Conservation (phyloP, 2,329 filamentous ascomycete genomes). For the Rutstroemia sp. region DNA sequence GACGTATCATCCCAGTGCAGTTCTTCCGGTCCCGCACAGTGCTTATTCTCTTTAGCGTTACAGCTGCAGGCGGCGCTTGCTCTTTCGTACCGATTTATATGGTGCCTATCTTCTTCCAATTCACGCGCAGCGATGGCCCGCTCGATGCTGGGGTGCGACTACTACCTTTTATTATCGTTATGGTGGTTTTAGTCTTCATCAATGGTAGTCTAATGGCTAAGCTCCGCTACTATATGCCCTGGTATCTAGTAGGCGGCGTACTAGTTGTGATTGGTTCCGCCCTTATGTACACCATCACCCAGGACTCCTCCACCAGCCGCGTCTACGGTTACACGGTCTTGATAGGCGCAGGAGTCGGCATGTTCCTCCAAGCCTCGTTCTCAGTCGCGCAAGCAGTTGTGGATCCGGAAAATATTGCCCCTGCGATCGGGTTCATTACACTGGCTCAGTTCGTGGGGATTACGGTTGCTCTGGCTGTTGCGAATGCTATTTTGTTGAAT, state of each 20-base stretch:
- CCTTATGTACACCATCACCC: not conserved
- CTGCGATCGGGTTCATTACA: slow-evolving; percentile 29
- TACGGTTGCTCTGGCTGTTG: slow-evolving; percentile 30
- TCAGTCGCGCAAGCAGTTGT: slow-evolving; percentile 31
- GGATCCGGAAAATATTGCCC: slow-evolving; percentile 20
- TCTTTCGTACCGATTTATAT: slow-evolving; percentile 26
- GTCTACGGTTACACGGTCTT: not conserved
- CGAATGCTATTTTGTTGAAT: slow-evolving; percentile 31
- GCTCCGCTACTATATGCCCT: not conserved
- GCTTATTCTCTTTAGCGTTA: no score
- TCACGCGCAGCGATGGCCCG: slow-evolving; percentile 39
- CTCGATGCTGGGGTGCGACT: slow-evolving; percentile 37
- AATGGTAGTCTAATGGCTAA: not conserved
- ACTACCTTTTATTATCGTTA: slow-evolving; percentile 30
- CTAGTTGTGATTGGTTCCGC: not conserved
- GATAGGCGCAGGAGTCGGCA: slow-evolving; percentile 33
- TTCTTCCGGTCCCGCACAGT: no score
- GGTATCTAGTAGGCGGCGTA: not conserved
- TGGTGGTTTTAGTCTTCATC: not conserved
- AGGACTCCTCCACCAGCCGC: not conserved
- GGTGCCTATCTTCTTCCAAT: slow-evolving; percentile 43
- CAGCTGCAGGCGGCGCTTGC: no score
- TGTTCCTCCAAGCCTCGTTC: slow-evolving; percentile 29
- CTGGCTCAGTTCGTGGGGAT: slow-evolving; percentile 28
- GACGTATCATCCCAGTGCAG: no score